A percentile compares a stretch with the other conserved stretches of the same genome.
These are phyloP conservation scores for Pleurotus tuber-regium DNA, from an alignment of 768 basidiomycete species.

Conservation along the genomic window DNA sequence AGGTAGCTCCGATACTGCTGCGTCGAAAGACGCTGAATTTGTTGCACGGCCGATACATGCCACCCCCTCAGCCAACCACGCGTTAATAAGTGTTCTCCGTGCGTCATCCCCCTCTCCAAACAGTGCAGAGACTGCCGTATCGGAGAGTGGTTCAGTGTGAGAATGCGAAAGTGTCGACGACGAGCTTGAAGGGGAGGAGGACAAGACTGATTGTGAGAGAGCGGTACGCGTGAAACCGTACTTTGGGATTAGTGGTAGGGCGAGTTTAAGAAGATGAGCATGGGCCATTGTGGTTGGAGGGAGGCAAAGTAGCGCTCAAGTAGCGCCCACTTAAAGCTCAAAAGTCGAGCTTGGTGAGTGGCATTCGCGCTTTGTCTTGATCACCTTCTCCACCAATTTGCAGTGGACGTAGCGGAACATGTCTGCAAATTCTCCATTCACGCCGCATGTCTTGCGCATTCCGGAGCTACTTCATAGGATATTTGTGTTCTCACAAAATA, in stretches of 20 bases:
- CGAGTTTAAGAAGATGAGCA: slow-evolving; percentile 49
- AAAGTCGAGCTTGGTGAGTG: not conserved
- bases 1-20: not conserved
- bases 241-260: slow-evolving; percentile 59
- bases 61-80: slow-evolving; percentile 72
- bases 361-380: too few relatives aligned
- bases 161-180: slow-evolving; percentile 21
- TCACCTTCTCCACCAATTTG: too few relatives aligned
- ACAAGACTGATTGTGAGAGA: slow-evolving; percentile 61
- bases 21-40: not conserved
- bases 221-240: slow-evolving; percentile 77
- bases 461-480: too few relatives aligned
- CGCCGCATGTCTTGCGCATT: too few relatives aligned
- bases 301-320: not conserved
- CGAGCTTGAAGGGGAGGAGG: slow-evolving; percentile 33
- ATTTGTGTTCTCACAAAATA: too few relatives aligned
- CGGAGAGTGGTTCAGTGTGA: slow-evolving; percentile 61
- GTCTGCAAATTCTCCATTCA: too few relatives aligned
- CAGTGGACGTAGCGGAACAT: too few relatives aligned
- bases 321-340: not conserved
- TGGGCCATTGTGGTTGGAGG: not conserved
- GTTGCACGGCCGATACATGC: slow-evolving; percentile 39
- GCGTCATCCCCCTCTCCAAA: slow-evolving; percentile 74
- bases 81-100: slow-evolving; percentile 58
- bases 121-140: slow-evolving; percentile 65